Base-by-base conservation (phyloP, 495 filamentous ascomycete genomes). In the Tuber magnatum region DNA sequence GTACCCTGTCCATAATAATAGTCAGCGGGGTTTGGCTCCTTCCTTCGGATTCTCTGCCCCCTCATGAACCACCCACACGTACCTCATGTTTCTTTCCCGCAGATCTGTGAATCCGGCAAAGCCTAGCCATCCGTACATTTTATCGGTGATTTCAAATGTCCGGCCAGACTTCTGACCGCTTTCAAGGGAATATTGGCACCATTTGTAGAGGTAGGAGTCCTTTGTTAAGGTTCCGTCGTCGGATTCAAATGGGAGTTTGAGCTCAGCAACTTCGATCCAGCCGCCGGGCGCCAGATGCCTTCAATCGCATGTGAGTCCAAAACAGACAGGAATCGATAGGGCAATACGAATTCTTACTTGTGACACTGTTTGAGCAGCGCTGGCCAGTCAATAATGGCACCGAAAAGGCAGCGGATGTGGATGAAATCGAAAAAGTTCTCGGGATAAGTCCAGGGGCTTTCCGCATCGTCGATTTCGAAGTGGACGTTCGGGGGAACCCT, bases 391-490 rank as follows among this genome's bases (percentile, higher is more conserved):
- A 77, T 39, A 32, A 89, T 84, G 8, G 84, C 82, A 38, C 87
- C 87, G 69, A 85, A 83, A 32, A 90, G 79, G 75, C 85, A 87
- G 8, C 89, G 87, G 12, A 85, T 78, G 80, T 90, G 88, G 69
- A 90, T 84, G 73, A 86, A 87, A 82, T 90, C 89, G 76, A 89
- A 89, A 48, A 78, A 77, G 28, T 80, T 73, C 24, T 83, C 77
- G 2, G 81, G 77, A 73, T 84, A 89, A 71, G 84, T 84, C 87
- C 86, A 88, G 10, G 82, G 80, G 2, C 77, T 78, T n/a, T 87
- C 84, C n/a, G 83, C 81, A 75, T 88, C 87, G 75, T 88, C 87
- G 46, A 89, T 83, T 73, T 86, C 84, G 73, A 89, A 90, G 24
- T 83, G 85, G 51, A 86, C 84, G 79, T 89, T 89, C 9, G 87